These are phyloP conservation scores for Elaeagnus macrophylla DNA, from an alignment of 306 rosid genomes.

Conservation along the genomic window DNA sequence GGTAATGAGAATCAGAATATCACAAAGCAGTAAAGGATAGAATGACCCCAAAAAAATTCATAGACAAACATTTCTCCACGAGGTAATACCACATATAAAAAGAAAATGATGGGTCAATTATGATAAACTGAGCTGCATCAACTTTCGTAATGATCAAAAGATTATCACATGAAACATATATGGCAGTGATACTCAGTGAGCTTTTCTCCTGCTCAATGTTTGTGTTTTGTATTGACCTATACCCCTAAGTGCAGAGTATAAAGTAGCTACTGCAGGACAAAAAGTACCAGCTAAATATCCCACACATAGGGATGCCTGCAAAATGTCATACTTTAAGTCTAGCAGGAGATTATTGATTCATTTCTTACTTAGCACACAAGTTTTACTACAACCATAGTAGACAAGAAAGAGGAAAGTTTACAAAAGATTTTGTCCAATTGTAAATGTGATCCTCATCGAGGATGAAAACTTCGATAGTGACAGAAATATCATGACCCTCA, in stretches of 20 bases:
- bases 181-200: not conserved
- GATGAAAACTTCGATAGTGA: too few species aligned
- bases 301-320: too few species aligned
- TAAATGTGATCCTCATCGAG: too few species aligned
- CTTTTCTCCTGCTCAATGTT: too few species aligned
- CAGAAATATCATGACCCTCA: too few species aligned
- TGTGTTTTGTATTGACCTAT: too few species aligned
- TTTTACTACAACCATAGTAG: not conserved
- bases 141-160: not conserved
- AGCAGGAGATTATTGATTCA: not conserved
- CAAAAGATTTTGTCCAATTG: not conserved
- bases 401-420: not conserved
- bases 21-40: not conserved
- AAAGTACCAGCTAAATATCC: too few species aligned
- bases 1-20: conserved; percentile 15
- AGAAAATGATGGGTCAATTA: not conserved
- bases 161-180: not conserved
- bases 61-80: too few species aligned
- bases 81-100: not conserved
- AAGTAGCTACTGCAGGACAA: too few species aligned
- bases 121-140: not conserved
- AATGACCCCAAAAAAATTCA: too few species aligned
- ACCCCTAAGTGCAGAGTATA: too few species aligned
- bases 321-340: too few species aligned
- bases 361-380: not conserved